A percentile compares a stretch with the other conserved stretches of the same genome.
Evolutionary conservation across 2,329 filamentous ascomycete genomes (phyloP).

Genomic region (Rhexocercosporidium sp.): DNA sequence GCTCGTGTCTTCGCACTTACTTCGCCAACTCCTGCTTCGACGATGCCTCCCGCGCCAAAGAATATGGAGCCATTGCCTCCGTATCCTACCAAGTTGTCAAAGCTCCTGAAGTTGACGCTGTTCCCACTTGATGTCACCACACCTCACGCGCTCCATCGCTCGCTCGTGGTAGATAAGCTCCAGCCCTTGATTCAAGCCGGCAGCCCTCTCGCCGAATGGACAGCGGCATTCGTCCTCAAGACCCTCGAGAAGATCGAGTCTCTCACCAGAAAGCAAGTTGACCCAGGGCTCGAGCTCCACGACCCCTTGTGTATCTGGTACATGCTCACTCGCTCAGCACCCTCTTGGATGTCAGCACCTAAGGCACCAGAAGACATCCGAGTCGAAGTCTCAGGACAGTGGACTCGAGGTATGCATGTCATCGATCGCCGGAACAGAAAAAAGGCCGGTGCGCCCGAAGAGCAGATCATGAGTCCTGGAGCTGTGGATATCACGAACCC

Average conservation of each 20-base stretch:
- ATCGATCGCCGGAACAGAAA: constrained; percentile 72
- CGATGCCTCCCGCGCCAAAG: constrained; percentile 73
- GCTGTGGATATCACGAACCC: constrained; percentile 44
- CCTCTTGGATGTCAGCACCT: constrained; percentile 60
- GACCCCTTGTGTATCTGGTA: constrained; percentile 84
- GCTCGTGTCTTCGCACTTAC: constrained; percentile 80
- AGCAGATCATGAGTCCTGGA: constrained; percentile 40
- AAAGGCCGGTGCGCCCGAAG: constrained; percentile 50
- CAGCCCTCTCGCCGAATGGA: constrained; percentile 77
- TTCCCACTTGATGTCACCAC: constrained; percentile 82
- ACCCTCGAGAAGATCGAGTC: constrained; percentile 72
- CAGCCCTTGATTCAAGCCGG: constrained; percentile 61
- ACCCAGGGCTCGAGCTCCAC: constrained; percentile 70
- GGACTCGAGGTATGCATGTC: constrained; percentile 91
- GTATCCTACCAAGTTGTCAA: constrained; percentile 69
- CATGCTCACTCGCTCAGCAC: constrained; percentile 65
- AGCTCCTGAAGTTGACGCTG: constrained; percentile 68
- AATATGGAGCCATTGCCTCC: constrained; percentile 56
- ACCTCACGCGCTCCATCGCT: constrained; percentile 67
- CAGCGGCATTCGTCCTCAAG: constrained; percentile 71
- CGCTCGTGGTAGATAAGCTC: constrained; percentile 62
- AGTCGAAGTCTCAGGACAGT: constrained; percentile 89
- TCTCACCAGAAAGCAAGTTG: constrained; percentile 61
- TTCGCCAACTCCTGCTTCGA: constrained; percentile 73
- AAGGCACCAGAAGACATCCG: constrained; percentile 78